Evolutionary conservation across 2,329 filamentous ascomycete genomes (phyloP).

Genomic region (Trichoderma guizhouense): DNA sequence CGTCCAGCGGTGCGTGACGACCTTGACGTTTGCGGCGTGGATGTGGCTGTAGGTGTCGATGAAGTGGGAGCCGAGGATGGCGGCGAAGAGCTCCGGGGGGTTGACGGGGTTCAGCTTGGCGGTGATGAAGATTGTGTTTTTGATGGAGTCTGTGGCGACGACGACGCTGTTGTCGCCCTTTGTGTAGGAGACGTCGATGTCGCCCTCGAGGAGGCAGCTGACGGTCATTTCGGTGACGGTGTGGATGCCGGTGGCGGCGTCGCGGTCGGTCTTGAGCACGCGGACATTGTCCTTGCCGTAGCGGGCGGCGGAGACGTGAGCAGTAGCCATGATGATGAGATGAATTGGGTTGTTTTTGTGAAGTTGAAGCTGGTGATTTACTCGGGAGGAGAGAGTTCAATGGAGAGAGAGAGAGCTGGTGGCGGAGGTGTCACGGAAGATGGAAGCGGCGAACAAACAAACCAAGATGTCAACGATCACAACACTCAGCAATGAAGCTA

Average conservation of each 20-base stretch:
- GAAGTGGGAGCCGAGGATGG: conserved; percentile 84
- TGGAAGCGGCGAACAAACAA: not conserved
- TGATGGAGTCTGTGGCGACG: conserved; percentile 96
- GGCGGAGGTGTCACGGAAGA: not conserved
- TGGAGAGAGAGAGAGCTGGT: not conserved
- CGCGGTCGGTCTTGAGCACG: conserved; percentile 87
- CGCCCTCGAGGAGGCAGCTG: conserved; percentile 85
- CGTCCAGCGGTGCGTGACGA: conserved; percentile 87
- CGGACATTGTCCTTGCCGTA: conserved; percentile 98
- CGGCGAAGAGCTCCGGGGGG: conserved; percentile 88
- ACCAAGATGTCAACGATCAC: not conserved
- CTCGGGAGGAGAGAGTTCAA: not conserved
- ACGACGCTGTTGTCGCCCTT: conserved; percentile 90
- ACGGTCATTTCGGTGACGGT: conserved; percentile 94
- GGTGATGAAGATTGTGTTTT: conserved; percentile 94
- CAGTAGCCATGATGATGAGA: conserved; percentile 40
- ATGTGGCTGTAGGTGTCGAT: conserved; percentile 86
- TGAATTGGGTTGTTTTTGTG: conserved; percentile 19
- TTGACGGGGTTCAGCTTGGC: conserved; percentile 91
- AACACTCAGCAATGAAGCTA: not conserved
- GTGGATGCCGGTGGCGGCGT: conserved; percentile 73
- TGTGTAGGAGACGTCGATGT: conserved; percentile 88
- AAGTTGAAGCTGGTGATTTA: not conserved
- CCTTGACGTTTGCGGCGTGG: conserved; percentile 73
- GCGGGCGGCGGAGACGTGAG: conserved; percentile 60